phyloP scores from a whole-genome alignment of 2,329 filamentous ascomycete genomes.

The Ascomycota sp. region DNA sequence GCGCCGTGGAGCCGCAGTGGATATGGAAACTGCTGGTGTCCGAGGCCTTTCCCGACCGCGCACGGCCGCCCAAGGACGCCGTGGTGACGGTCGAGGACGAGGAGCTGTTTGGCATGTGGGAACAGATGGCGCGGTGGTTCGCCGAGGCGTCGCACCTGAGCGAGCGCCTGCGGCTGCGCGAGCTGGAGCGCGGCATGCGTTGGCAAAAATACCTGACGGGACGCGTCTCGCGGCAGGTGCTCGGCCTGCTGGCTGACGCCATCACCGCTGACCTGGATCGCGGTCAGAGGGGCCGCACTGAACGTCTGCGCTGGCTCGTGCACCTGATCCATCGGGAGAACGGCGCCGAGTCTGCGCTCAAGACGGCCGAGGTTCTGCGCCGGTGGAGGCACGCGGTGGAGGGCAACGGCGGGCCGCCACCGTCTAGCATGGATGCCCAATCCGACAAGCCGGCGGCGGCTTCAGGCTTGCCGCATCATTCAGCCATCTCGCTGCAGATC shows the following conservation, averaged over 20 bases:
- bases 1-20: slow-evolving; percentile 4
- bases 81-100: slow-evolving; percentile 5
- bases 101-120: slow-evolving; percentile 10
- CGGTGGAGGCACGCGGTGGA: slow-evolving; percentile 9
- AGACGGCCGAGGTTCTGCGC: slow-evolving; percentile 3
- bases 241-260: slow-evolving; percentile 9
- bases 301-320: slow-evolving; percentile 12
- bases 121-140: slow-evolving; percentile 12
- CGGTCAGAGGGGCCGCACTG: slow-evolving; percentile 12
- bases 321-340: slow-evolving; percentile 7
- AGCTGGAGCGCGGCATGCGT: slow-evolving; percentile 9
- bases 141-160: slow-evolving; percentile 8
- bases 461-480: too few relatives aligned
- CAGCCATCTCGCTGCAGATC: too few relatives aligned
- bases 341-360: slow-evolving; percentile 5
- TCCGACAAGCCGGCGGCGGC: too few relatives aligned
- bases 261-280: slow-evolving; percentile 13
- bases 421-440: too few relatives aligned
- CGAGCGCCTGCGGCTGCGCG: slow-evolving; percentile 11
- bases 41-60: slow-evolving; percentile 2
- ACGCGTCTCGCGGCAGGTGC: slow-evolving; percentile 6
- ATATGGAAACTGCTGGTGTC: slow-evolving; percentile 11
- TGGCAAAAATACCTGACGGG: slow-evolving; percentile 7
- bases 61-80: not conserved
- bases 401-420: too few relatives aligned